Conservation (phyloP, 2,329 filamentous ascomycete species). For the Cladosporium sp. region DNA sequence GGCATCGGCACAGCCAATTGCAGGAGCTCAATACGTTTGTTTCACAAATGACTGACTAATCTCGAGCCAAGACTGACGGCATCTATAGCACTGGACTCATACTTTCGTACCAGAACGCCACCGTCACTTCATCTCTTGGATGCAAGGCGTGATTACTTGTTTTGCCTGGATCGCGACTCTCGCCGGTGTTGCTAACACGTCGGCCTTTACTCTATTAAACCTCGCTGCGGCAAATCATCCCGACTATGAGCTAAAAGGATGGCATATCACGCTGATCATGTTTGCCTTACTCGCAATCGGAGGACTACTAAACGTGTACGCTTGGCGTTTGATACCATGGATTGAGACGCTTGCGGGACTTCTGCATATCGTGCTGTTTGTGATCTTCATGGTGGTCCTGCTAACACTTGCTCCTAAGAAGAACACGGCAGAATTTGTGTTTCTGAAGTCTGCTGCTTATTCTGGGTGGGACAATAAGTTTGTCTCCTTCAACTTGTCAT, state of each 20-base stretch:
- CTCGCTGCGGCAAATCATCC: conserved; percentile 32
- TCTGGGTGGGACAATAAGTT: conserved; percentile 24
- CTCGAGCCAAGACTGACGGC: too few species aligned
- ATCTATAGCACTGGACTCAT: conserved; percentile 21
- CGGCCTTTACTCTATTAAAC: conserved; percentile 34
- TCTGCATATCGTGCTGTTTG: conserved; percentile 21
- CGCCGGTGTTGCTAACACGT: conserved; percentile 28
- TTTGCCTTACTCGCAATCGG: conserved; percentile 32
- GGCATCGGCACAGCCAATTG: conserved; percentile 25
- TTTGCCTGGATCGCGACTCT: conserved; percentile 34
- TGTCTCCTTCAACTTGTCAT: conserved; percentile 22
- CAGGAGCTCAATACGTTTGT: conserved; percentile 22
- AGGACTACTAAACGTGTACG: conserved; percentile 30
- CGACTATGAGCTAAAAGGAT: conserved; percentile 31
- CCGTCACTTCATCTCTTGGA: conserved; percentile 26
- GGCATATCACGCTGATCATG: conserved; percentile 39
- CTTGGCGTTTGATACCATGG: conserved; percentile 35
- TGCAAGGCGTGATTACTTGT: conserved; percentile 40
- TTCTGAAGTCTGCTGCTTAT: conserved; percentile 15
- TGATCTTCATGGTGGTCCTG: conserved; percentile 22
- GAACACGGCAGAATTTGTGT: conserved; percentile 21
- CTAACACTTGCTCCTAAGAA: conserved; percentile 19
- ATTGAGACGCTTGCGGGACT: conserved; percentile 21
- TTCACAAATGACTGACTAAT: background rate
- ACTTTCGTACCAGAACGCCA: conserved; percentile 20